Evolutionary conservation across 495 filamentous ascomycete species (phyloP).

Genomic region (Tuber borchii): DNA sequence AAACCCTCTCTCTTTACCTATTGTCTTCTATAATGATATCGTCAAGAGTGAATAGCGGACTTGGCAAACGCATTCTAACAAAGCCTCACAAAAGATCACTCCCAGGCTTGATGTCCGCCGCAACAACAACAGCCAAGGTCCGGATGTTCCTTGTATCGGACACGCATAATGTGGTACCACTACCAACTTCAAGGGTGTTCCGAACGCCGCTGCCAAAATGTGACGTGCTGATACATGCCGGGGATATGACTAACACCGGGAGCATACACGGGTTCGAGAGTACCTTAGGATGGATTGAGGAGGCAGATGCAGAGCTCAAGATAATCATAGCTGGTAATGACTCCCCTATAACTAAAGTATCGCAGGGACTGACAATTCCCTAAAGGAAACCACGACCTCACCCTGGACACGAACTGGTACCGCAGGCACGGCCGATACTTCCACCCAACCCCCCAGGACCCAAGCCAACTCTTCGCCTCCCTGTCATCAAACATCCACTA

Average conservation of each 20-base stretch:
- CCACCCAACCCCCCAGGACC: constrained; percentile 3
- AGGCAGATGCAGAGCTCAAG: constrained; percentile 15
- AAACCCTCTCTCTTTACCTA: not conserved
- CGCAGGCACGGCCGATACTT: not conserved
- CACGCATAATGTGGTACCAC: constrained; percentile 9
- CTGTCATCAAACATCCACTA: constrained; percentile 6
- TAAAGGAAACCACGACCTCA: constrained; percentile 23
- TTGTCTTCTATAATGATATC: not conserved
- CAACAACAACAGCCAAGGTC: constrained; percentile 9
- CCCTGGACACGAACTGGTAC: constrained; percentile 17
- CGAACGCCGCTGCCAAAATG: constrained; percentile 19
- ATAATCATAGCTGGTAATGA: constrained; percentile 22
- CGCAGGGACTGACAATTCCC: not conserved
- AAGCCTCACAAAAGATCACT: not conserved
- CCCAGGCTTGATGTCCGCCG: not conserved
- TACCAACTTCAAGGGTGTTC: constrained; percentile 10
- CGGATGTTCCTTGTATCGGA: constrained; percentile 24
- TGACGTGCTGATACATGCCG: constrained; percentile 21
- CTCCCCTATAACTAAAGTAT: not conserved
- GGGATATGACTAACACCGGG: constrained; percentile 17
- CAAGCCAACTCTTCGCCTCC: constrained; percentile 13
- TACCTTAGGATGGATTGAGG: constrained; percentile 17
- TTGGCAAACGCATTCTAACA: not conserved
- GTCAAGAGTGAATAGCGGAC: not conserved
- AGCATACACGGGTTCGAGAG: constrained; percentile 5